Conservation (phyloP, 208 protist genomes). For the Leishmania arabica region DNA sequence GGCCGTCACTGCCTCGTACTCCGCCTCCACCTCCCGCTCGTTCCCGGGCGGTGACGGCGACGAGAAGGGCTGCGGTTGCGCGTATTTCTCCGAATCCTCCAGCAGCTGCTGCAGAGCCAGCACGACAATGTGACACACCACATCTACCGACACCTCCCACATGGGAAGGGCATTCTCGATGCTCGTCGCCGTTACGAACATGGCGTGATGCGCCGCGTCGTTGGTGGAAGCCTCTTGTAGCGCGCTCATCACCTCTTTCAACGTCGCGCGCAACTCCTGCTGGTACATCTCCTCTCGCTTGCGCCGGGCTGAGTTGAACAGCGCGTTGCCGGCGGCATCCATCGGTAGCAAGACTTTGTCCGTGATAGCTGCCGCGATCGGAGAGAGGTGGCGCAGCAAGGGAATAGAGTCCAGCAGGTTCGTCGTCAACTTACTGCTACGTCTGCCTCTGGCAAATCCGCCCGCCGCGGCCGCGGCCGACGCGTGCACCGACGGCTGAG, state of each 20-base stretch:
- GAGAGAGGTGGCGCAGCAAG: slow-evolving; percentile 74
- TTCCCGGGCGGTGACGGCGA: background rate
- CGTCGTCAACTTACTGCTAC: slow-evolving; percentile 25
- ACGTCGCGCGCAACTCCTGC: slow-evolving; percentile 59
- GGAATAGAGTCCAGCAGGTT: slow-evolving; percentile 68
- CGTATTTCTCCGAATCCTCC: slow-evolving; percentile 51
- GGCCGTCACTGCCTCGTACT: slow-evolving; percentile 30
- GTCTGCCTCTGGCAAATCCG: slow-evolving; percentile 12
- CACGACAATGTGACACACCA: slow-evolving; percentile 43
- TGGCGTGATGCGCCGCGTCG: slow-evolving; percentile 33
- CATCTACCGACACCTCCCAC: slow-evolving; percentile 80
- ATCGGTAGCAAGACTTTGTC: slow-evolving; percentile 81
- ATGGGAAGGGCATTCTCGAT: slow-evolving; percentile 90
- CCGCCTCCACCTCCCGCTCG: background rate
- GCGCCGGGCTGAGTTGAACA: slow-evolving; percentile 57
- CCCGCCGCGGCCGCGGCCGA: slow-evolving; percentile 6
- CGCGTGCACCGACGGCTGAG: slow-evolving; percentile 18
- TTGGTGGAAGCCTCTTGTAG: slow-evolving; percentile 37
- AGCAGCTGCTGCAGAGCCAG: slow-evolving; percentile 42
- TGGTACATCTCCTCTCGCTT: slow-evolving; percentile 71
- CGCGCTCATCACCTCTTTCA: slow-evolving; percentile 70
- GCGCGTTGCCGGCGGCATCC: slow-evolving; percentile 45
- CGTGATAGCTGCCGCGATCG: slow-evolving; percentile 66
- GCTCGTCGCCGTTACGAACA: slow-evolving; percentile 67
- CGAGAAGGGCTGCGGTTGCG: slow-evolving; percentile 13